Evolutionary conservation across 148 eudicot genomes (phyloP).

Genomic region (Chenopodium quinoa): DNA sequence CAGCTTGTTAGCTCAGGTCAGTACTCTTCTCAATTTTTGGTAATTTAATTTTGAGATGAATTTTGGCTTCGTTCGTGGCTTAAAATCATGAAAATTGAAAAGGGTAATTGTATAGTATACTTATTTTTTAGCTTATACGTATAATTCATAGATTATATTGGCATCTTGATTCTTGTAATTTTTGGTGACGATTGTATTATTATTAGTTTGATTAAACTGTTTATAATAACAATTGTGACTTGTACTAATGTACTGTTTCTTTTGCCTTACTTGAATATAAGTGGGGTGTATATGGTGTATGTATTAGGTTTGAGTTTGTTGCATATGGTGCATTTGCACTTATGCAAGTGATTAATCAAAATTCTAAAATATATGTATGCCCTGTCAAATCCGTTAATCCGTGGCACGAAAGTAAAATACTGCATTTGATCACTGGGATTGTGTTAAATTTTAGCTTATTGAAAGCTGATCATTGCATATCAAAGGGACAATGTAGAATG

Average conservation of each 20-base stretch:
- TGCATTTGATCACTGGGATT: background rate
- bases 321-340: background rate
- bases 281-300: background rate
- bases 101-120: background rate
- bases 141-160: background rate
- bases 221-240: too few species aligned
- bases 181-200: too few species aligned
- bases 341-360: background rate
- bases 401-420: too few species aligned
- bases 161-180: too few species aligned
- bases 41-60: background rate
- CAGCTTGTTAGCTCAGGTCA: conserved; percentile 84
- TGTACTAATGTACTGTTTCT: background rate
- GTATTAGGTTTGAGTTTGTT: background rate
- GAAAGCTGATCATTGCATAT: background rate
- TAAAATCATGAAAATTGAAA: background rate
- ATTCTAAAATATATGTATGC: background rate
- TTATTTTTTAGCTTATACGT: background rate
- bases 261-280: background rate
- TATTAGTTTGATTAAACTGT: too few species aligned
- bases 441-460: background rate
- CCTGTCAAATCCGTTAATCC: too few species aligned
- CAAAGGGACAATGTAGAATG: background rate
- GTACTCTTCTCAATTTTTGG: background rate
- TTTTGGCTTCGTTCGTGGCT: background rate